Evolutionary conservation across 73 alveolate genomes (phyloP), one percentile per base, ranked within the genome.

Genomic region (Paramecium caudatum): DNA sequence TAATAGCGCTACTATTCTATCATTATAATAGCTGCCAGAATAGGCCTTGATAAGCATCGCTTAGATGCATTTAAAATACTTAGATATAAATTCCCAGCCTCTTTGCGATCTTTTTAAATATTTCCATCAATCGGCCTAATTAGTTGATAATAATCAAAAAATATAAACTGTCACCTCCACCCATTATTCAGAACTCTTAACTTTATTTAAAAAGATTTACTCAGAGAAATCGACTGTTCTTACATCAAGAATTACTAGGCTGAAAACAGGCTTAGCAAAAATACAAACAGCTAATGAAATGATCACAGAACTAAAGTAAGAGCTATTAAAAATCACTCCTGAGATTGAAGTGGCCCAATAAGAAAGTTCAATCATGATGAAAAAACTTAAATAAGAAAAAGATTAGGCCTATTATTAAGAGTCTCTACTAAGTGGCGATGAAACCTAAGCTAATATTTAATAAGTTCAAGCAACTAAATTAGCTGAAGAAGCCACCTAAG

Each of bases 1-100:
- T 27, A 98, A 97, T 88, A 96, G 99, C 91, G 95, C 99, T 87
- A 97, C 99, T 62, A 96, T 98, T 30, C 98, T 95, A 91, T 96
- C 98, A 98, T 94, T 96, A 82, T 90, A 97, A 87, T 97, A 95
- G 92, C 94, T 99, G 97, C 99, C 99, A 23, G 99, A 96, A 5
- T 32, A 68, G n/a, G 84, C 84, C 25, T 68, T 68, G 13, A n/a
- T 34, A n/a, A 68, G 84, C 16, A 68, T 68, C 19, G 84, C 84
- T 17, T 68, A 68, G 19, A 32, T 34, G 50, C 34, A 68, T 32
- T 68, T 68, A 68, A 55, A 55, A 55, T 43, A 55, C 30, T 55
- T 55, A 27, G 80, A 55, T 55, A 55, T 55, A 1, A 55, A 55
- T 55, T 12, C 9, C 23, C 23, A 55, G 30, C 30, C 23, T 27